Base-by-base conservation (phyloP, 768 basidiomycete species). In the Macrolepiota albuminosa region DNA sequence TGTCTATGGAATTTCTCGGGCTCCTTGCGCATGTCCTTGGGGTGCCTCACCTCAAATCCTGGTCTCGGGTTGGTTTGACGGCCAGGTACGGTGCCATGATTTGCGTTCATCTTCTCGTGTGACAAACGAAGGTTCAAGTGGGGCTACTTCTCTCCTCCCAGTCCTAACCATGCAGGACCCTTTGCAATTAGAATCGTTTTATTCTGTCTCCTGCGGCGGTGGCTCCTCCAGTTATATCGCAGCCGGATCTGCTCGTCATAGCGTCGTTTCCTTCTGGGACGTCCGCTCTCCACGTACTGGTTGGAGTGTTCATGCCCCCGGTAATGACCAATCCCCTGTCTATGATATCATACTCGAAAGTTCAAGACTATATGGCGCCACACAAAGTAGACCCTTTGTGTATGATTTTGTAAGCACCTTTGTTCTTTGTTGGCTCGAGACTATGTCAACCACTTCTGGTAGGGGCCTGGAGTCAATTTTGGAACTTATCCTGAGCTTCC, bases 41-140 rank as follows among this genome's bases (percentile, higher is more conserved):
- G 90, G 91, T 4, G 72, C 81, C 2, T 88, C 89, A 3, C 84
- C 88, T 18, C 80, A 90, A 66, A 81, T 91, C 21, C 58, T 94
- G 26, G 78, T 91, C 40, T 87, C 89, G 1, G 92, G 90, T 1
- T 93, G 91, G 90, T 93, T 84, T 70, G 89, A 94, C 68, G 87
- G 91, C 11, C 70, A 78, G 51, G 87, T 91, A 37, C 80, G 83
- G 40, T 79, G 90, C 54, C 86, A 91, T 71, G 92, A 93, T 70
- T 79, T 93, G 43, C 89, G 91, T 29, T 76, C 82, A 18, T 75
- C 75, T 21, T 72, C 73, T 31, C 66, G 70, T 0, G 51, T 70
- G 33, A 53, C 59, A 46, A 42, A 33, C 48, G 57, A 50, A 62
- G 58, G 8, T 39, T 21, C 48, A 31, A 48, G 55, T 11, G 67